Base-by-base conservation (phyloP, 192 early-diverging fungal species). In the Backusella westeae region DNA sequence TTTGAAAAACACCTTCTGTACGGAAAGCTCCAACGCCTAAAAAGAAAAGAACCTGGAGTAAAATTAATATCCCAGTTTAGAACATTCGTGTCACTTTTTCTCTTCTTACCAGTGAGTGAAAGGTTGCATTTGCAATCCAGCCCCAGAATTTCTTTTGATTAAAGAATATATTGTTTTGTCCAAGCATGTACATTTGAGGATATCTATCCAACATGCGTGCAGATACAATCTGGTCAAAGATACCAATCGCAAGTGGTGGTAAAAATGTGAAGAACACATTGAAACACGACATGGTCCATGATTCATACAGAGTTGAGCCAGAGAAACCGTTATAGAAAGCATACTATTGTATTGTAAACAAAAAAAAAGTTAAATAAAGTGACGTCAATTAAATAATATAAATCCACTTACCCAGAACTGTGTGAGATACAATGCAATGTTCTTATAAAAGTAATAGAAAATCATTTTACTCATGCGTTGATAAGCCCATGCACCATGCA, bases 401-500 rank as follows among this genome's bases (percentile, higher is more conserved):
- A 5, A 7, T 8, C 42, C 38, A 10, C 34, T 17, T 80, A 85
- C 84, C 97, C 98, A 99, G 76, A 99, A 94, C 86, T 99, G 98
- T 42, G 97, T 99, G 80, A 96, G 88, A 85, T 98, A 99, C 71
- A 99, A 87, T 34, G 96, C 94, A 77, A 99, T 97, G 81, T 99
- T 99, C 87, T 99, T 99, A 88, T 99, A 99, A 85, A 99, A 99
- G 77, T 93, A 96, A 87, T 96, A 99, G 74, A 99, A 86, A 69
- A 98, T 96, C 84, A 99, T 82, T 86, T 99, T 99, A 80, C 93
- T 93, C 46, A 98, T 85, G 53, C 98, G 87, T 74, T 96, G 93
- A 86, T 99, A 99, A 72, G 94, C 94, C 98, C 98, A 99, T 1
- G 93, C 90, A 12, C 98, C 98, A 81, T 99, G 98, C 8, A 98